phyloP scores from a whole-genome alignment of 2,329 filamentous ascomycete species.

The Paecilomyces variotii region DNA sequence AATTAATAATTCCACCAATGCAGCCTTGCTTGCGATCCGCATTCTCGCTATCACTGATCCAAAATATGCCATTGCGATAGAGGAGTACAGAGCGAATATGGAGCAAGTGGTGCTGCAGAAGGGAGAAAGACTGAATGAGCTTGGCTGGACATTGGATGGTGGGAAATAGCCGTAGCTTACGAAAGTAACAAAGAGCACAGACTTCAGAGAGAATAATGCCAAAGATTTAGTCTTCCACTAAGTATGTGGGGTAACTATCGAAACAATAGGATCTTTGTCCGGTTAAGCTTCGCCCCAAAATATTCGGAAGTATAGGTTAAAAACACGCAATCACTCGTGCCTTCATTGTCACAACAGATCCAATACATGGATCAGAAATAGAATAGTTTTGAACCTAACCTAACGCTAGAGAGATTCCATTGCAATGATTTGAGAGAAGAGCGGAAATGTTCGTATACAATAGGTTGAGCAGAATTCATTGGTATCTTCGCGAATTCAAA shows the following conservation, averaged over 20 bases:
- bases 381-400: not conserved
- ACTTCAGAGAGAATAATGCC: too few species aligned
- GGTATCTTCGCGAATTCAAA: not conserved
- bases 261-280: too few species aligned
- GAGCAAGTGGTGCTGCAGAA: not conserved
- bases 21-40: constrained; percentile 57
- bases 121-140: not conserved
- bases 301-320: not conserved
- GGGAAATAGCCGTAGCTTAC: not conserved
- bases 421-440: too few species aligned
- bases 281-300: not conserved
- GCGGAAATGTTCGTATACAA: too few species aligned
- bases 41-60: constrained; percentile 42
- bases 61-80: not conserved
- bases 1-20: constrained; percentile 67
- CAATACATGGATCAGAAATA: not conserved
- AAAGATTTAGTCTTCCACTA: too few species aligned
- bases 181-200: not conserved
- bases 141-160: not conserved
- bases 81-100: not conserved
- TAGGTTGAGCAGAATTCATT: too few species aligned
- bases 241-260: too few species aligned
- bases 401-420: not conserved
- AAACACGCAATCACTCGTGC: not conserved
- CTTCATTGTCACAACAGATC: not conserved